Evolutionary conservation across 2,329 filamentous ascomycete genomes (phyloP), one percentile per base, ranked within the genome.

Genomic region (Sphaerulina musiva): DNA sequence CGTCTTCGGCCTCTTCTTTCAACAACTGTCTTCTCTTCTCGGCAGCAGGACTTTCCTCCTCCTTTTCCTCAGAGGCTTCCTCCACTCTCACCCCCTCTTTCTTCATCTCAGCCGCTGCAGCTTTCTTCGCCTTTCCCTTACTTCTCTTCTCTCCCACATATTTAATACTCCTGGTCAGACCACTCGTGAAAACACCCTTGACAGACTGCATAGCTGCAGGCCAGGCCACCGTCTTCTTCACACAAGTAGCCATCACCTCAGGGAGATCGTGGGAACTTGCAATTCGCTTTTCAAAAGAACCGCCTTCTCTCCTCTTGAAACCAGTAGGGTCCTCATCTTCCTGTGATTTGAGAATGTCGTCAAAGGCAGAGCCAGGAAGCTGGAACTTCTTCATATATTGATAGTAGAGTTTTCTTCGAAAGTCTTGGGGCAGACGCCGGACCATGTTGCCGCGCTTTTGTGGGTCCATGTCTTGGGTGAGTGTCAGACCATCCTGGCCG

Each of bases 371-470:
- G 12, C 84, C 83, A 0, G 92, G 89, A 42, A 98, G 93, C 53
- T 81, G 80, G 66, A 91, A 95, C 66, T 95, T 92, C 68, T 86
- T 84, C 70, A 95, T 91, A 70, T 96, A 98, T 65, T 91, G 84
- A 71, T 95, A 95, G 74, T 98, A 98, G 0, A 98, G 76, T 55
- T 89, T 91, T 51, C 87, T 82, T 38, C 93, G 83, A 78, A 98
- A 97, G 5, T 84, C 79, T 64, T 86, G 86, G 3, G 93, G 93
- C 9, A 98, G 76, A 10, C 93, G 85, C 4, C 93, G 84, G 8
- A 98, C 92, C 89, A 98, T 98, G 72, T 98, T 98, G 14, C 88
- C 89, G 54, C 93, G 84, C 66, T 87, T 90, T 54, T 88, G 74
- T 0, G 91, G 88, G 64, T 95, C 88, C 90, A 97, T 95, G 66